Base-by-base conservation (phyloP, 2,329 filamentous ascomycete species). In the Penicillium sp. region DNA sequence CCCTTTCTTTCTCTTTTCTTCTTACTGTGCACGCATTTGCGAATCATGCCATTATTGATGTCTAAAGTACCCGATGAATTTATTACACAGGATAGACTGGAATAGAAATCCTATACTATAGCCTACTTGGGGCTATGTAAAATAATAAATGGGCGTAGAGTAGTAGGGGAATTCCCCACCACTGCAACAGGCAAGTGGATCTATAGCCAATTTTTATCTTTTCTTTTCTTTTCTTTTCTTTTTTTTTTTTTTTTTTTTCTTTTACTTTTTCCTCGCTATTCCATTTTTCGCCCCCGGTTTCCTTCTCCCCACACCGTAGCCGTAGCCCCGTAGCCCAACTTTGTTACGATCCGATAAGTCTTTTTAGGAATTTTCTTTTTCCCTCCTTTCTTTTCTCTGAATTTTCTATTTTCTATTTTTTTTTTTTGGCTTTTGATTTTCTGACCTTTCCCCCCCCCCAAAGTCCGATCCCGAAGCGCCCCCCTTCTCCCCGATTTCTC, bases 351-450 rank as follows among this genome's bases (percentile, higher is more conserved):
- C 29, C 37, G 29, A 44, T 44, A 47, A 53, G 48, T 53, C 50
- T 47, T 35, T 45, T 43, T 44, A 6, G 15, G 9, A 23, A 20
- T 49, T 44, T 52, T 50, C 49, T 51, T 49, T 57, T 35, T 35
- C 12, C 12, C n/a, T 43, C 29, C 44, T 50, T 53, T 23, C 20
- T 23, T 23, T 23, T 23, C 4, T 23, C 20, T 23, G 20, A 23
- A 23, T 39, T 62, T 65, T 57, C 61, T 60, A 48, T 59, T 57
- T 61, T 63, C 51, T 53, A 60, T 64, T 65, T 58, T 58, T 59
- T 57, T 53, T 50, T 43, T 47, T 60, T 52, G 49, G 53, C 47
- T 49, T 49, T 55, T 52, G 55, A 51, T 43, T 52, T 28, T 38
- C 27, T 43, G 33, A 50, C 52, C 49, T 53, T 52, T 33, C 43